Conservation (phyloP, 2,329 filamentous ascomycete genomes). For the Pestalotiopsis sp. region DNA sequence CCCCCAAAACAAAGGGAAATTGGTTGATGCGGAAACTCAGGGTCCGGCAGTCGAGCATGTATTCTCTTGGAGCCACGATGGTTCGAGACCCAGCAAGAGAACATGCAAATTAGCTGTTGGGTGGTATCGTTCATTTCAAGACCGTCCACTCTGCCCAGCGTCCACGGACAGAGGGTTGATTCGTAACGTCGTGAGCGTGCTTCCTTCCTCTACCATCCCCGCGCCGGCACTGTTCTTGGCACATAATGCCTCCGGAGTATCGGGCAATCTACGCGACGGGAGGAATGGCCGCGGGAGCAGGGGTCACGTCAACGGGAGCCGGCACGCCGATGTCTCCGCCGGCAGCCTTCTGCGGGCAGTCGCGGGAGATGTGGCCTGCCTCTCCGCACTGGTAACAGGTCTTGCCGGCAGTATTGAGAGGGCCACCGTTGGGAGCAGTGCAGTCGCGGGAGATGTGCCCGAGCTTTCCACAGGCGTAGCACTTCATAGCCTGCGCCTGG, state of each 20-base stretch:
- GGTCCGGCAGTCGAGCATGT: slow-evolving; percentile 1
- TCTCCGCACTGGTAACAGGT: slow-evolving; percentile 98
- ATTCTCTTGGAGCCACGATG: not conserved
- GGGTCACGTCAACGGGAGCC: slow-evolving; percentile 28
- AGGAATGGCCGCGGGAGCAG: slow-evolving; percentile 28
- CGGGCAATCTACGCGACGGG: slow-evolving; percentile 30
- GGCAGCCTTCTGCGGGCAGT: slow-evolving; percentile 77
- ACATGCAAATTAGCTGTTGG: slow-evolving; percentile 12
- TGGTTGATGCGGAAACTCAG: slow-evolving; percentile 2
- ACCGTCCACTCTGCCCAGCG: slow-evolving; percentile 3
- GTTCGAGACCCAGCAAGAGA: not conserved
- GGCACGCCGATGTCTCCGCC: slow-evolving; percentile 47
- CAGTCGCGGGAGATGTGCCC: slow-evolving; percentile 93
- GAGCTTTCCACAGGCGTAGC: slow-evolving; percentile 94
- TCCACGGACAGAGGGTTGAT: not conserved
- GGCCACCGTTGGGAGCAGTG: slow-evolving; percentile 93
- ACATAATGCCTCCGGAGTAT: not conserved
- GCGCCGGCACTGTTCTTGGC: not conserved
- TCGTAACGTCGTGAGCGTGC: slow-evolving; percentile 16
- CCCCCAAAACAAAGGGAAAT: not conserved
- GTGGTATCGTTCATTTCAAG: slow-evolving; percentile 12
- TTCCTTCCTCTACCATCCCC: slow-evolving; percentile 13
- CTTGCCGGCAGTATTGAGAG: slow-evolving; percentile 94
- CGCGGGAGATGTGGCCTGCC: slow-evolving; percentile 92
- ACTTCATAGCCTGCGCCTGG: slow-evolving; percentile 98